Percentiles rank a stretch among this genome's conserved stretches.
Evolutionary conservation across 768 basidiomycete species (phyloP).

Genomic region (Pleurotus salmoneostramineus): DNA sequence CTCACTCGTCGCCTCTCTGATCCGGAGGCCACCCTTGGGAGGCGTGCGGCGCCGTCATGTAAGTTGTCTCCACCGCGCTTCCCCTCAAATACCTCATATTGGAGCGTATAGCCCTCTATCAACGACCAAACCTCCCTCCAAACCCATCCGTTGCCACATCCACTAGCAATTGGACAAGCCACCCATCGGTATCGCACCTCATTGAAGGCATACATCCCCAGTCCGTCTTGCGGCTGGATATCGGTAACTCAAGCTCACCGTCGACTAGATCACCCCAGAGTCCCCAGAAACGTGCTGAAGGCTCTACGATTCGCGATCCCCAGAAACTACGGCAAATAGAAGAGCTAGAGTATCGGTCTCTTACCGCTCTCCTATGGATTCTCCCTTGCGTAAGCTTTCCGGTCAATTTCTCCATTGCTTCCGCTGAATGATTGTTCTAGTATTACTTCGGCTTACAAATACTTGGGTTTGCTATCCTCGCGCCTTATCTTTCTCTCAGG

Average conservation of each 20-base stretch:
- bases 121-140: not conserved
- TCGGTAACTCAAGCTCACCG: not conserved
- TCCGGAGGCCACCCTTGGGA: slow-evolving; percentile 26
- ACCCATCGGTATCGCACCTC: slow-evolving; percentile 41
- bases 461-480: slow-evolving; percentile 67
- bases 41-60: slow-evolving; percentile 11
- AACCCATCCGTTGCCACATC: not conserved
- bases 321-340: not conserved
- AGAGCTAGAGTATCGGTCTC: slow-evolving; percentile 1
- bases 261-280: not conserved
- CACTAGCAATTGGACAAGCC: not conserved
- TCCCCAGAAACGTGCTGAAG: not conserved
- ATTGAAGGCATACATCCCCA: slow-evolving; percentile 94
- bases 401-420: not conserved
- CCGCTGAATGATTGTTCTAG: slow-evolving; percentile 33
- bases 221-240: slow-evolving; percentile 27
- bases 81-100: too few relatives aligned
- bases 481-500: slow-evolving; percentile 66
- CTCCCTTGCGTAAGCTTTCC: slow-evolving; percentile 56
- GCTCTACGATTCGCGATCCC: not conserved
- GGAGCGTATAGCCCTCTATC: not conserved
- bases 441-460: slow-evolving; percentile 77
- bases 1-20: slow-evolving; percentile 32
- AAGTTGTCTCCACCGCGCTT: not conserved
- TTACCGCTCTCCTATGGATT: slow-evolving; percentile 62